These are phyloP conservation scores for Hsuehochloa calcarea DNA, from an alignment of 176 grass and related monocot species.

Conservation along the genomic window DNA sequence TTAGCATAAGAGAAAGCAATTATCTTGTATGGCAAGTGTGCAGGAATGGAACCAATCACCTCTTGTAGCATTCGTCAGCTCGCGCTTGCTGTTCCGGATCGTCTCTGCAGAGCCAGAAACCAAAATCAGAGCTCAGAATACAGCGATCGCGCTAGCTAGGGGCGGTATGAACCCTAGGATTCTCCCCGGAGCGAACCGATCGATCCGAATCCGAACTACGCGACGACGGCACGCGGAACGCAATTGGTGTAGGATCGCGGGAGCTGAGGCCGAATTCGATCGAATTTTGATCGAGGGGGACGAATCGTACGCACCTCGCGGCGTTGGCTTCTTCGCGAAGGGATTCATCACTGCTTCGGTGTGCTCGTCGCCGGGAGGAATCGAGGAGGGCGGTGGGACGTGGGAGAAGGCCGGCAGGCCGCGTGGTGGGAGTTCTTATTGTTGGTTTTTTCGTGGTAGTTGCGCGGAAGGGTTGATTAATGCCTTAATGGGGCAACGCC, in stretches of 20 bases:
- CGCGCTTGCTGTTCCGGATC: constrained; percentile 85
- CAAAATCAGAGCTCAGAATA: constrained; percentile 21
- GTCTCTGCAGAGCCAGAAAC: constrained; percentile 60
- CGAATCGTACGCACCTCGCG: constrained; percentile 47
- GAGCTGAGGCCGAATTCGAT: constrained; percentile 11
- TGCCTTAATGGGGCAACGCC: background rate
- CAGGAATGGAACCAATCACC: constrained; percentile 39
- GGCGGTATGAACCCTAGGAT: background rate
- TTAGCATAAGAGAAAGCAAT: background rate
- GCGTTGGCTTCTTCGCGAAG: constrained; percentile 83
- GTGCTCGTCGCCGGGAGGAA: constrained; percentile 23
- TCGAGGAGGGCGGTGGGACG: background rate
- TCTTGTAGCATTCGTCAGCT: constrained; percentile 78
- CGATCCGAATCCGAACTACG: background rate
- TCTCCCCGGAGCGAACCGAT: background rate
- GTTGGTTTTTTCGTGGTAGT: constrained; percentile 14
- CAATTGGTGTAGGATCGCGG: background rate
- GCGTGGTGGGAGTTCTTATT: background rate
- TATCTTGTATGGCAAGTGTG: background rate
- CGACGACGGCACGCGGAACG: background rate
- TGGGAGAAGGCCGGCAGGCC: constrained; percentile 12
- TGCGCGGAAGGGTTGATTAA: constrained; percentile 25
- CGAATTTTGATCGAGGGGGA: background rate
- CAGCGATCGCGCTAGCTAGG: background rate
- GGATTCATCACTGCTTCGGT: constrained; percentile 53